These are phyloP conservation scores for Podospora pseudopauciseta DNA, from an alignment of 495 filamentous ascomycete genomes.

Conservation along the genomic window DNA sequence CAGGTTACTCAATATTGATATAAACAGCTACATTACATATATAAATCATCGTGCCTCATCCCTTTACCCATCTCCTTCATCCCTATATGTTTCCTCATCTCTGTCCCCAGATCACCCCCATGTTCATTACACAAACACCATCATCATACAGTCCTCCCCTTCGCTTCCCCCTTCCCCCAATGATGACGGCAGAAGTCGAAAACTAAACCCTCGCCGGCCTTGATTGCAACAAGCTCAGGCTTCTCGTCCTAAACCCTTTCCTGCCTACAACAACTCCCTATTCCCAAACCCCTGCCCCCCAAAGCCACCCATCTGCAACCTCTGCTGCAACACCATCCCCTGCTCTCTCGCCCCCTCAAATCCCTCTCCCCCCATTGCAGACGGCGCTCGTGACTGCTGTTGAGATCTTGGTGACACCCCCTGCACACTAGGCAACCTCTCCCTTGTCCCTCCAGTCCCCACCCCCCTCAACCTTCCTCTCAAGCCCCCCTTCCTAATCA, in stretches of 20 bases:
- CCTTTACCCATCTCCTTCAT: not conserved
- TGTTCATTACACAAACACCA: not conserved
- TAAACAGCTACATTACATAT: not conserved
- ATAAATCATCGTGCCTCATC: not conserved
- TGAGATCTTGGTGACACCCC: not conserved
- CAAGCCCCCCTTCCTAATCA: constrained; percentile 40
- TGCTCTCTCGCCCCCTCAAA: not conserved
- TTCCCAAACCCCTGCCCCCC: not conserved
- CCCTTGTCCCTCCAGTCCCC: not conserved
- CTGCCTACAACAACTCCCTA: not conserved
- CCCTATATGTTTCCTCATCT: not conserved
- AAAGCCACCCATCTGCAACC: not conserved
- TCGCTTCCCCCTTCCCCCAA: no score
- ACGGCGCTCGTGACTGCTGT: not conserved
- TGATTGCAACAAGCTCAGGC: no score
- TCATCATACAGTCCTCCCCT: not conserved
- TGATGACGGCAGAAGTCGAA: no score
- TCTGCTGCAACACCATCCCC: not conserved
- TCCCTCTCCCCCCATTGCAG: not conserved
- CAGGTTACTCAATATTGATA: not conserved
- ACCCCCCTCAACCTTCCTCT: not conserved
- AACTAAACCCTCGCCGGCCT: no score
- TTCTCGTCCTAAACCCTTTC: not conserved
- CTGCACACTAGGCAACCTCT: not conserved
- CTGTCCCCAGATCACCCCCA: not conserved